Evolutionary conservation across 2,329 filamentous ascomycete species (phyloP).

Genomic region (Epichloe gansuensis): DNA sequence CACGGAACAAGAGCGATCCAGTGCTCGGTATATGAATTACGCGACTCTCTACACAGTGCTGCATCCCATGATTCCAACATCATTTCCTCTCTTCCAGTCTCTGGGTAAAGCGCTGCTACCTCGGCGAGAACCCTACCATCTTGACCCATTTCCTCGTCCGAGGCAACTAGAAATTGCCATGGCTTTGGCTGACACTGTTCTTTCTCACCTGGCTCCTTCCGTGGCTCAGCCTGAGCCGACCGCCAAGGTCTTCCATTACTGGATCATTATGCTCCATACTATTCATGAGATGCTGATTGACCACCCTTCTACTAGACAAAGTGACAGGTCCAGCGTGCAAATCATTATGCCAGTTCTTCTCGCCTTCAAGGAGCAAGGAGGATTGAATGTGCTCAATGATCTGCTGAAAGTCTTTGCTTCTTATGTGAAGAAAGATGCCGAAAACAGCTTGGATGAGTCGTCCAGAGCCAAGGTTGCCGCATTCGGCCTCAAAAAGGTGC

Average conservation of each 20-base stretch:
- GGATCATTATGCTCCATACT: slow-evolving; percentile 68
- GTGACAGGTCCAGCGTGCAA: slow-evolving; percentile 36
- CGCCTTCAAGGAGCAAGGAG: slow-evolving; percentile 73
- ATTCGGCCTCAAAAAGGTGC: slow-evolving; percentile 64
- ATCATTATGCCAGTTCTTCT: slow-evolving; percentile 67
- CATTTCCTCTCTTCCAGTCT: slow-evolving; percentile 77
- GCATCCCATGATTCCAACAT: slow-evolving; percentile 63
- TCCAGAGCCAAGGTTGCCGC: slow-evolving; percentile 37
- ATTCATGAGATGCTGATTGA: slow-evolving; percentile 72
- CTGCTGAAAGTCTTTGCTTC: slow-evolving; percentile 56
- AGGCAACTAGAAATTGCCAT: slow-evolving; percentile 45
- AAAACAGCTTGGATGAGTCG: slow-evolving; percentile 34
- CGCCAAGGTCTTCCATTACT: slow-evolving; percentile 62
- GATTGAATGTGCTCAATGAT: slow-evolving; percentile 60
- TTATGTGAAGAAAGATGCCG: slow-evolving; percentile 17
- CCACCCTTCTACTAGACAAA: slow-evolving; percentile 34
- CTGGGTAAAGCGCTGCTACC: slow-evolving; percentile 72
- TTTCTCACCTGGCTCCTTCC: slow-evolving; percentile 50
- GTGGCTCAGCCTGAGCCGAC: slow-evolving; percentile 33
- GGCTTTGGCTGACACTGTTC: slow-evolving; percentile 58
- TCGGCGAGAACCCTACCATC: slow-evolving; percentile 45
- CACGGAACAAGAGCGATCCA: slow-evolving; percentile 31
- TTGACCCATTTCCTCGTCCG: slow-evolving; percentile 47
- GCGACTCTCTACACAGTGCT: slow-evolving; percentile 65
- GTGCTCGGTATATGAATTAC: slow-evolving; percentile 55